These are phyloP conservation scores for Lophiotrema nucula DNA, from an alignment of 495 filamentous ascomycete species.

Conservation along the genomic window DNA sequence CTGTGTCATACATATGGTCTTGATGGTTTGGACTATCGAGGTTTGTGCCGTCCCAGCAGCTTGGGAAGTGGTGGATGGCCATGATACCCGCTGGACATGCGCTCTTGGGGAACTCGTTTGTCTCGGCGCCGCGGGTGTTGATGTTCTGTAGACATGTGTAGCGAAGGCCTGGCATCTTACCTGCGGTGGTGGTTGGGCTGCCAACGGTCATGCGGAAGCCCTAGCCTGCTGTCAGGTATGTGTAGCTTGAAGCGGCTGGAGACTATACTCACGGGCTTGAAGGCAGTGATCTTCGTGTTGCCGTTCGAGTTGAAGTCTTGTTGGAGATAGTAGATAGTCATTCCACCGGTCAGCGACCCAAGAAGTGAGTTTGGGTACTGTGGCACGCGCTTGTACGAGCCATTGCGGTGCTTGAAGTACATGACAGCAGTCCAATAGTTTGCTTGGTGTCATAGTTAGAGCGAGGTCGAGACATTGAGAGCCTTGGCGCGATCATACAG, in stretches of 20 bases:
- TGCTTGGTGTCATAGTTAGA: background rate
- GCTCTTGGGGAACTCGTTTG: constrained; percentile 48
- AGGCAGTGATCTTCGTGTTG: constrained; percentile 47
- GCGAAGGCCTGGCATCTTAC: constrained; percentile 43
- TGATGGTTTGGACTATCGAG: constrained; percentile 18
- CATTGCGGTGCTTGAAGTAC: constrained; percentile 53
- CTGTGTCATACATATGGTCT: constrained; percentile 19
- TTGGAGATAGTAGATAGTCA: constrained; percentile 49
- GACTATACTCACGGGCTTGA: constrained; percentile 42
- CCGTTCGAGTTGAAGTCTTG: constrained; percentile 46
- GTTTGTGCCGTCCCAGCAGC: constrained; percentile 17
- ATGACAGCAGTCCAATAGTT: constrained; percentile 46
- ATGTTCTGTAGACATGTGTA: constrained; percentile 50
- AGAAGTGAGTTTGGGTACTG: constrained; percentile 43
- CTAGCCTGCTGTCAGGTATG: constrained; percentile 6
- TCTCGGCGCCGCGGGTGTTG: constrained; percentile 45
- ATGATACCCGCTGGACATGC: constrained; percentile 51
- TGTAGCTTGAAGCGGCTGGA: background rate
- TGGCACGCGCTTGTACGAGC: constrained; percentile 48
- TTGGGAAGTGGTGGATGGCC: constrained; percentile 51
- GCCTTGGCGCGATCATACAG: background rate
- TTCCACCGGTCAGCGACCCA: constrained; percentile 48
- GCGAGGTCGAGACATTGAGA: background rate
- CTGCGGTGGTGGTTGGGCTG: constrained; percentile 39
- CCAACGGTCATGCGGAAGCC: constrained; percentile 57